These are phyloP conservation scores for Neurospora tetrasperma DNA, from an alignment of 495 filamentous ascomycete species.

Conservation along the genomic window DNA sequence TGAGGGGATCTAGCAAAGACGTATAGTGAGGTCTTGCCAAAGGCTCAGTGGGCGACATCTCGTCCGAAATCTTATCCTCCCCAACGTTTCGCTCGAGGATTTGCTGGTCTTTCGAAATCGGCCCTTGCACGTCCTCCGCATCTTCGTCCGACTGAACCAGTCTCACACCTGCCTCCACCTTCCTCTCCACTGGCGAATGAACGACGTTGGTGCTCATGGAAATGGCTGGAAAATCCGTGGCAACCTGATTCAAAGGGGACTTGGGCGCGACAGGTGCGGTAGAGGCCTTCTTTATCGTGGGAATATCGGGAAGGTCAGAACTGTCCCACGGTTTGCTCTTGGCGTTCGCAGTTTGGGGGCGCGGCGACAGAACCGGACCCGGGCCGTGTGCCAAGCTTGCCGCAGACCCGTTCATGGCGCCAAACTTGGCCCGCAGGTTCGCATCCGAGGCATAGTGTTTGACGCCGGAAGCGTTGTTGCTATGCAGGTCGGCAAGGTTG, in stretches of 20 bases:
- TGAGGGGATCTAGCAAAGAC: not conserved
- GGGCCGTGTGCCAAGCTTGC: conserved; percentile 12
- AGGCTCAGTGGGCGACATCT: not conserved
- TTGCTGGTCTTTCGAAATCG: not conserved
- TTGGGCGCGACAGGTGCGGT: conserved; percentile 14
- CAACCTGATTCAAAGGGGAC: conserved; percentile 24
- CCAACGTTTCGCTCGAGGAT: not conserved
- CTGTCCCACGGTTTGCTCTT: conserved; percentile 26
- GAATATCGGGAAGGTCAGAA: conserved; percentile 27
- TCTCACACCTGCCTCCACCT: conserved; percentile 7
- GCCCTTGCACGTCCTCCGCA: not conserved
- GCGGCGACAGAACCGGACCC: conserved; percentile 10
- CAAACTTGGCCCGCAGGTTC: conserved; percentile 23
- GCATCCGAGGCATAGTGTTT: conserved; percentile 27
- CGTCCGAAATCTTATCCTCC: not conserved
- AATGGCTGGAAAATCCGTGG: conserved; percentile 13
- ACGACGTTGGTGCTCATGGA: conserved; percentile 21
- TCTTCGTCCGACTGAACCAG: conserved; percentile 6
- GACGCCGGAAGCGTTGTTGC: conserved; percentile 19
- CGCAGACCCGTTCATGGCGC: conserved; percentile 12
- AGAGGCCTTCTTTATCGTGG: conserved; percentile 18
- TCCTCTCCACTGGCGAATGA: conserved; percentile 23
- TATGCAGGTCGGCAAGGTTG: conserved; percentile 18
- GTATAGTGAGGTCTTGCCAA: not conserved
- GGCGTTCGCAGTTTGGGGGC: conserved; percentile 25